phyloP scores from a whole-genome alignment of 306 rosid genomes.

The Prunus fruticosa region DNA sequence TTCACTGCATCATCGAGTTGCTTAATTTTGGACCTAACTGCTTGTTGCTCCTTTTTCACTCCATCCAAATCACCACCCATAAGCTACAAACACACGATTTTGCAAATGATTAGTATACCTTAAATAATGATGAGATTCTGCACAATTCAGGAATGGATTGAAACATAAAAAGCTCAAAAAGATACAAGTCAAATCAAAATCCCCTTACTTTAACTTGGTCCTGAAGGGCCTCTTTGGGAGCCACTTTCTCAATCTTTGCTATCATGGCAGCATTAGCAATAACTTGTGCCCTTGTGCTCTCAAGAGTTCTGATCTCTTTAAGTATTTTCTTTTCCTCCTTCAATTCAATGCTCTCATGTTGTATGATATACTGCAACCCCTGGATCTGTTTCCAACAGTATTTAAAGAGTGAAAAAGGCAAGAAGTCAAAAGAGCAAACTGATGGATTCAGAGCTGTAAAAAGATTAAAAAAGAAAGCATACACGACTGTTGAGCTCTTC shows the following conservation, averaged over 20 bases:
- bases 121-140: neutral
- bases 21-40: conserved; percentile 71
- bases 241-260: conserved; percentile 81
- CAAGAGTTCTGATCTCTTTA: conserved; percentile 91
- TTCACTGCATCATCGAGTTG: conserved; percentile 68
- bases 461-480: conserved; percentile 28
- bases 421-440: conserved; percentile 10
- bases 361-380: conserved; percentile 76
- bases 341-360: conserved; percentile 93
- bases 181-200: conserved; percentile 16
- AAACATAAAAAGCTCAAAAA: conserved; percentile 11
- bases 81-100: conserved; percentile 45
- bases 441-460: conserved; percentile 19
- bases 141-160: neutral
- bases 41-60: conserved; percentile 83
- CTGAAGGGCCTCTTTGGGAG: conserved; percentile 67
- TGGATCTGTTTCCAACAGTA: conserved; percentile 59
- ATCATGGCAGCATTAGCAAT: conserved; percentile 78
- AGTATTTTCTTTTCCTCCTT: conserved; percentile 85
- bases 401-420: conserved; percentile 13
- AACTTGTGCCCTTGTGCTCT: conserved; percentile 87
- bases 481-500: conserved; percentile 77
- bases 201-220: conserved; percentile 85
- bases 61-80: conserved; percentile 90
- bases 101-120: neutral